Evolutionary conservation across 2,329 filamentous ascomycete genomes (phyloP).

Genomic region (Neonectria faginata): DNA sequence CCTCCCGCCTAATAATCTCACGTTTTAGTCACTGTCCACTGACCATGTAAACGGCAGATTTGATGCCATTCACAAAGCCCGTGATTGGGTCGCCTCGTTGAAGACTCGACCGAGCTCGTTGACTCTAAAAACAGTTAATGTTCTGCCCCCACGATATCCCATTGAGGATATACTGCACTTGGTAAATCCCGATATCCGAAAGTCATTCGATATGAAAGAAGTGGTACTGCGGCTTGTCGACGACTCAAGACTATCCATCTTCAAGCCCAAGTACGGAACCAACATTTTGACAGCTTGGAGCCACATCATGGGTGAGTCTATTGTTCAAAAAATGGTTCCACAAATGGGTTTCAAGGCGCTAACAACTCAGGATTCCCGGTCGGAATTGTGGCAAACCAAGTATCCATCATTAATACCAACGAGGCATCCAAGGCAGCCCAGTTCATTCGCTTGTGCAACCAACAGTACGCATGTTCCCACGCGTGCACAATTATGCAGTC

Average conservation of each 20-base stretch:
- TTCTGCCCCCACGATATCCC: slow-evolving; percentile 47
- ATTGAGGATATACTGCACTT: slow-evolving; percentile 53
- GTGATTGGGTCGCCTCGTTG: slow-evolving; percentile 51
- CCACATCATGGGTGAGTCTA: slow-evolving; percentile 46
- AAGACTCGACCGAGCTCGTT: slow-evolving; percentile 49
- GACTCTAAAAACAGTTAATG: background rate
- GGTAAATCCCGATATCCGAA: slow-evolving; percentile 52
- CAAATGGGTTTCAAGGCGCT: background rate
- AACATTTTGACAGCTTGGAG: slow-evolving; percentile 54
- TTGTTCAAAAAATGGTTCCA: background rate
- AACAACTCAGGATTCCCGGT: slow-evolving; percentile 46
- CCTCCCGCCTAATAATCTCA: background rate
- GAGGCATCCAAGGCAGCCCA: slow-evolving; percentile 56
- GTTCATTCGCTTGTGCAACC: slow-evolving; percentile 59
- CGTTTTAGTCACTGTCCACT: background rate
- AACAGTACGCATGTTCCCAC: slow-evolving; percentile 47
- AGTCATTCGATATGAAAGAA: slow-evolving; percentile 48
- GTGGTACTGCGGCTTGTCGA: slow-evolving; percentile 56
- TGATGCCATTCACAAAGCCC: slow-evolving; percentile 29
- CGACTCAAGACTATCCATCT: slow-evolving; percentile 52
- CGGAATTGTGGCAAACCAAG: slow-evolving; percentile 56
- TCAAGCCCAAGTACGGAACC: slow-evolving; percentile 55
- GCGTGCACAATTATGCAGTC: background rate
- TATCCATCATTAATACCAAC: slow-evolving; percentile 53
- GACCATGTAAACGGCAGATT: slow-evolving; percentile 11